Evolutionary conservation across 1,139 yeast species (phyloP).

Genomic region (Suzukiozyma palmioleophila): DNA sequence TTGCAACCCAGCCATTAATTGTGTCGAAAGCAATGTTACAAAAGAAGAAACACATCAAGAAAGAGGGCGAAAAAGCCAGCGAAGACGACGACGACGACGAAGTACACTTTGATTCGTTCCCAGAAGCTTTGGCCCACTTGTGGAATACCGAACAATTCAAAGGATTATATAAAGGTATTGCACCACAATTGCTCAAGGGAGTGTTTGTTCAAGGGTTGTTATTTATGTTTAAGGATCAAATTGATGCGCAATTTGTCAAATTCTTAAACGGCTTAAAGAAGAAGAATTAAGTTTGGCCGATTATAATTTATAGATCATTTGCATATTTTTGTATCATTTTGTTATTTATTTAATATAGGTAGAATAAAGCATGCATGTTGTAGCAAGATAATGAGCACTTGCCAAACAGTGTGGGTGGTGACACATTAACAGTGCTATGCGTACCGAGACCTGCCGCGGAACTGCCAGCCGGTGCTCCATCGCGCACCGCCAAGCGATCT

Average conservation of each 20-base stretch:
- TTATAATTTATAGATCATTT: background rate
- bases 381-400: too few relatives aligned
- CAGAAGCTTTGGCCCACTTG: conserved; percentile 41
- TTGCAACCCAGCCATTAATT: conserved; percentile 80
- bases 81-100: conserved; percentile 27
- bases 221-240: conserved; percentile 77
- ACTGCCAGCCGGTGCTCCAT: too few relatives aligned
- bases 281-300: background rate
- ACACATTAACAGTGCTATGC: too few relatives aligned
- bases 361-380: background rate
- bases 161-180: conserved; percentile 67
- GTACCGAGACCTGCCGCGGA: too few relatives aligned
- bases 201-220: conserved; percentile 81
- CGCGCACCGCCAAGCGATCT: too few relatives aligned
- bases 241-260: conserved; percentile 22
- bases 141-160: conserved; percentile 38
- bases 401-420: too few relatives aligned
- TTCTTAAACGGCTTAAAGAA: conserved; percentile 1
- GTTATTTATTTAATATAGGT: background rate
- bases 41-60: conserved; percentile 22
- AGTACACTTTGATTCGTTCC: conserved; percentile 35
- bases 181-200: conserved; percentile 80
- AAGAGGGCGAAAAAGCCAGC: conserved; percentile 4
- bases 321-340: conserved; percentile 1
- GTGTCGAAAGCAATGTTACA: conserved; percentile 82